Evolutionary conservation across 176 grass and related monocot genomes (phyloP).

Genomic region (Rhipidocladum racemiflorum): DNA sequence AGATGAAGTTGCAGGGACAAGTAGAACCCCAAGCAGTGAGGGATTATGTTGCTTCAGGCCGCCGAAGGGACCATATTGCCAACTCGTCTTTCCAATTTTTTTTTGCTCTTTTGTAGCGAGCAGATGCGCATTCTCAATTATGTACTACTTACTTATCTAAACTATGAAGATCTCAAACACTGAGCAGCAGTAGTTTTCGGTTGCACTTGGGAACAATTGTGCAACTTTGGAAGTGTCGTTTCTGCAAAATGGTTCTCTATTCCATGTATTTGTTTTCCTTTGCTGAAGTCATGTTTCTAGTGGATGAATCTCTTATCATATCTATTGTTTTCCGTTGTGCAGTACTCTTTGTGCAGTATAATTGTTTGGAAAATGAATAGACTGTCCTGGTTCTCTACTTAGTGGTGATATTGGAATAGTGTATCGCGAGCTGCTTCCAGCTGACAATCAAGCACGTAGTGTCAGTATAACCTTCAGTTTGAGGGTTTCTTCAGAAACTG

Average conservation of each 20-base stretch:
- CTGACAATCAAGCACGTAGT: conserved; percentile 34
- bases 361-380: too few relatives aligned
- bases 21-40: not conserved
- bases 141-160: not conserved
- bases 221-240: too few relatives aligned
- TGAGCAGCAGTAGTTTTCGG: not conserved
- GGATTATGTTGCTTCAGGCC: conserved; percentile 42
- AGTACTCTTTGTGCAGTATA: too few relatives aligned
- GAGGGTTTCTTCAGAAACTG: conserved; percentile 81
- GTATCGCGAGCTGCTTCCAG: conserved; percentile 68
- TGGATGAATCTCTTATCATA: too few relatives aligned
- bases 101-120: conserved; percentile 16
- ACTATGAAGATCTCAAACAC: not conserved
- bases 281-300: too few relatives aligned
- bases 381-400: too few relatives aligned
- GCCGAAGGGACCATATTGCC: conserved; percentile 28
- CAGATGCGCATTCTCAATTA: not conserved
- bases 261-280: too few relatives aligned
- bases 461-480: conserved; percentile 66
- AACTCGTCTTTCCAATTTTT: conserved; percentile 6
- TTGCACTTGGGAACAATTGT: too few relatives aligned
- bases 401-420: too few relatives aligned
- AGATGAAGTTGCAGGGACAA: conserved; percentile 4
- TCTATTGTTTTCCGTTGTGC: too few relatives aligned
- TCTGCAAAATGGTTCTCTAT: too few relatives aligned